These are phyloP conservation scores for Mycena polygramma DNA, from an alignment of 768 basidiomycete species.

Conservation along the genomic window DNA sequence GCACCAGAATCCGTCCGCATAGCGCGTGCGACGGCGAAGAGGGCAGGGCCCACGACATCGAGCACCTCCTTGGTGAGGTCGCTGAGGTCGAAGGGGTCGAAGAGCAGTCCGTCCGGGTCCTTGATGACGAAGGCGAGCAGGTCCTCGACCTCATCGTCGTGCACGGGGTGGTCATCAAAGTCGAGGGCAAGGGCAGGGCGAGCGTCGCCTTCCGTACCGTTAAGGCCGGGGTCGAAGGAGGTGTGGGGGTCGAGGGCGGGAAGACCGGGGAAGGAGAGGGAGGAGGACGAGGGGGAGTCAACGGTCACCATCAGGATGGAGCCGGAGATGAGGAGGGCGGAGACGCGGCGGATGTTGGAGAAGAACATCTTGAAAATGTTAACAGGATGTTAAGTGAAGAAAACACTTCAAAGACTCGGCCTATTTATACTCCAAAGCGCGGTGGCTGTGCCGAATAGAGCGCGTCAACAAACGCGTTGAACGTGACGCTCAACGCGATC, in stretches of 20 bases:
- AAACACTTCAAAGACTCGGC: background rate
- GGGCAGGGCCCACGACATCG: background rate
- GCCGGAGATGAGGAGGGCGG: background rate
- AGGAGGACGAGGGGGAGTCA: conserved; percentile 1
- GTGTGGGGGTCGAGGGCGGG: background rate
- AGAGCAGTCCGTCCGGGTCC: too few species aligned
- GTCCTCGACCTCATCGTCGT: too few species aligned
- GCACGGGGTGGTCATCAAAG: too few species aligned
- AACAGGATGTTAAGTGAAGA: background rate
- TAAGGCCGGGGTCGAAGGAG: too few species aligned
- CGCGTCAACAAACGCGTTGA: too few species aligned
- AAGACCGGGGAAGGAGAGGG: background rate
- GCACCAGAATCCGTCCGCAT: background rate
- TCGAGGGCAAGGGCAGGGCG: too few species aligned
- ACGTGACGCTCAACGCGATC: too few species aligned
- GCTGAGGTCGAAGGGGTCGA: background rate
- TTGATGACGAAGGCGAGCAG: too few species aligned
- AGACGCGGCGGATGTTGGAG: background rate
- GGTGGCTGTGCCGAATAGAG: background rate
- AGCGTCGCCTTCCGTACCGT: too few species aligned
- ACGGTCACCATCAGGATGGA: background rate
- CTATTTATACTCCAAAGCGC: background rate
- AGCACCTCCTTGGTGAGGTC: background rate
- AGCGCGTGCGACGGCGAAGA: background rate
- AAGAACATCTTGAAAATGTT: conserved; percentile 9